Percentiles rank a stretch among this genome's conserved stretches.
These are phyloP conservation scores for Macrophomina phaseolina DNA, from an alignment of 2,329 filamentous ascomycete genomes.

Conservation along the genomic window DNA sequence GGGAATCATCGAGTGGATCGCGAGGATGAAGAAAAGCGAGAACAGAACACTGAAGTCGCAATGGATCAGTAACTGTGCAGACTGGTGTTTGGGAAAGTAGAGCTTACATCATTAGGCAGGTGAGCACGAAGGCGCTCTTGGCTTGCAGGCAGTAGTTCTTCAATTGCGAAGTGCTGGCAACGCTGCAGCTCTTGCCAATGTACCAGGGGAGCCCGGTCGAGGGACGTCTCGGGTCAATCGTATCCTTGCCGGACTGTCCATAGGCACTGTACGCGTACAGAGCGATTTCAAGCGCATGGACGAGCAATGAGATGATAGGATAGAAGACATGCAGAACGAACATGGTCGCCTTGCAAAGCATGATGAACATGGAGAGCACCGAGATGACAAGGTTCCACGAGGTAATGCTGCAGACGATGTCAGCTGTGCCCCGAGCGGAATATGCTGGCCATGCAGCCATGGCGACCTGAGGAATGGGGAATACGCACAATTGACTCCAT, in stretches of 20 bases:
- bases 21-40: slow-evolving; percentile 63
- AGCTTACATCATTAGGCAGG: slow-evolving; percentile 70
- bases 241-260: slow-evolving; percentile 76
- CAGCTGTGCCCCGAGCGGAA: background rate
- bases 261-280: slow-evolving; percentile 71
- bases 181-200: slow-evolving; percentile 70
- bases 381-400: slow-evolving; percentile 79
- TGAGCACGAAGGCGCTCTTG: slow-evolving; percentile 69
- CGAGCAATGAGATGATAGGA: slow-evolving; percentile 66
- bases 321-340: slow-evolving; percentile 75
- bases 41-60: slow-evolving; percentile 60
- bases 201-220: slow-evolving; percentile 75
- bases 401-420: slow-evolving; percentile 62
- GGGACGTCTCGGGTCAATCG: slow-evolving; percentile 67
- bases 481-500: slow-evolving; percentile 73
- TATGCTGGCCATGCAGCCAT: background rate
- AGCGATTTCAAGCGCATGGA: slow-evolving; percentile 63
- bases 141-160: slow-evolving; percentile 69
- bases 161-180: slow-evolving; percentile 62
- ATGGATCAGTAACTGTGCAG: slow-evolving; percentile 18
- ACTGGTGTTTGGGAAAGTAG: slow-evolving; percentile 32
- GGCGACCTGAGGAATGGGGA: background rate
- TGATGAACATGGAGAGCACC: slow-evolving; percentile 76
- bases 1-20: slow-evolving; percentile 61
- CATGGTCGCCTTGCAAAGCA: slow-evolving; percentile 71